Evolutionary conservation across 2,329 filamentous ascomycete genomes (phyloP), one percentile per base, ranked within the genome.

Genomic region (Periconia sp.): DNA sequence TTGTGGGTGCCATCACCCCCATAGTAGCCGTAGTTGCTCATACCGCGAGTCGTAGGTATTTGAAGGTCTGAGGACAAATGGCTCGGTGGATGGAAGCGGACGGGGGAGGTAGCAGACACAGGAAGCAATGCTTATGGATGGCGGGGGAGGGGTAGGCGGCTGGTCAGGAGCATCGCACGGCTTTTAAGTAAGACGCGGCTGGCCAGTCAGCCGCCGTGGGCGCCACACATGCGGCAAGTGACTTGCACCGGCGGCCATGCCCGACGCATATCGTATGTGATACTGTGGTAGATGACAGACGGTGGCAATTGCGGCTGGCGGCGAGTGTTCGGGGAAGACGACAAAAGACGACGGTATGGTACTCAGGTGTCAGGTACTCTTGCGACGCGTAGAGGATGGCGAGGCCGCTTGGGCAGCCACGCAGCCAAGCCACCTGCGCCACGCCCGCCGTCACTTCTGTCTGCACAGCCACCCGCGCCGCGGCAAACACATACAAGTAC

Each of bases 21-120:
- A 56, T 71, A 71, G 46, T 69, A 70, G 34, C 66, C 64, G 42
- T 65, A 47, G 33, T 49, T 62, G 13, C 58, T 54, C 60, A 63
- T 63, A n/a, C 44, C n/a, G 23, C n/a, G 6, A 18, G 16, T 3
- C 26, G 33, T 24, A 25, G 33, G 31, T 12, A 34, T 21, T 19
- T 21, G 17, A 37, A 25, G 36, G 32, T 13, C 22, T 18, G 35
- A 30, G 33, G 36, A n/a, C n/a, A n/a, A n/a, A n/a, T n/a, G n/a
- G n/a, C n/a, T n/a, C n/a, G n/a, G n/a, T n/a, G 40, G 17, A 33
- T 33, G 19, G 29, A 36, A 21, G 39, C 32, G n/a, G 17, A 17
- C 13, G 26, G 30, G 34, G 22, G 10, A 13, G 40, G 24, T 12
- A 16, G 42, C 37, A 37, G 37, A 44, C 26, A 45, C 26, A 28